Percentiles rank a stretch among this genome's conserved stretches.
Evolutionary conservation across 1,284 basidiomycete species (phyloP).

Genomic region (Ceratobasidium sp.): DNA sequence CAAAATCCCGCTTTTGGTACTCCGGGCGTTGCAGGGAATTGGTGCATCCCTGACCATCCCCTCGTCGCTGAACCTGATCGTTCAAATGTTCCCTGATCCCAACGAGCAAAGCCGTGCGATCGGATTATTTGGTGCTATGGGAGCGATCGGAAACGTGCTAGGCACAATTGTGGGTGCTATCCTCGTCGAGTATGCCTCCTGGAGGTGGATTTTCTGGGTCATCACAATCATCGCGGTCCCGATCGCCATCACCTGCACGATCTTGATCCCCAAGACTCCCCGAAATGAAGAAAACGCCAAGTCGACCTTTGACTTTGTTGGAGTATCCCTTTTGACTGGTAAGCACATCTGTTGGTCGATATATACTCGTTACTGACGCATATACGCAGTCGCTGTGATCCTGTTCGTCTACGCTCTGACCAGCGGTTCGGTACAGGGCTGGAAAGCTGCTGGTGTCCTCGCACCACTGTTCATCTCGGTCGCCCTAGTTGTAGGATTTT

Average conservation of each 20-base stretch:
- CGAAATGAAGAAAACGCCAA: conserved; percentile 25
- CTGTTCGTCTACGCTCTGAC: conserved; percentile 44
- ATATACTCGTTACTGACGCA: conserved; percentile 37
- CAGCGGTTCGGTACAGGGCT: conserved; percentile 40
- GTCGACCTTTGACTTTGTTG: conserved; percentile 50
- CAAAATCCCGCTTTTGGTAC: conserved; percentile 37
- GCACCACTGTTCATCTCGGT: conserved; percentile 43
- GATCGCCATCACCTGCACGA: conserved; percentile 45
- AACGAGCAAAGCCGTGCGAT: conserved; percentile 51
- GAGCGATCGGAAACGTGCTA: conserved; percentile 50
- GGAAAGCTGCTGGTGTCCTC: conserved; percentile 41
- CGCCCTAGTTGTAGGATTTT: conserved; percentile 39
- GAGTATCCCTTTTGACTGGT: conserved; percentile 55
- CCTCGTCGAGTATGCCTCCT: conserved; percentile 50
- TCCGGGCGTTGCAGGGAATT: conserved; percentile 38
- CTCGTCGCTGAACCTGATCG: conserved; percentile 52
- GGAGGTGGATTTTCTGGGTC: conserved; percentile 52
- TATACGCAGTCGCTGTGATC: conserved; percentile 41
- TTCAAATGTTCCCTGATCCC: conserved; percentile 52
- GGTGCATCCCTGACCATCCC: conserved; percentile 52
- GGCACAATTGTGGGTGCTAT: conserved; percentile 56
- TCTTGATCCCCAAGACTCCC: conserved; percentile 48
- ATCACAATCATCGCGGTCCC: conserved; percentile 49
- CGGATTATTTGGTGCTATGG: conserved; percentile 49
- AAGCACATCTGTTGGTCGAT: conserved; percentile 37